Conservation (phyloP, 2,329 filamentous ascomycete genomes). For the Diaporthe humulicola region DNA sequence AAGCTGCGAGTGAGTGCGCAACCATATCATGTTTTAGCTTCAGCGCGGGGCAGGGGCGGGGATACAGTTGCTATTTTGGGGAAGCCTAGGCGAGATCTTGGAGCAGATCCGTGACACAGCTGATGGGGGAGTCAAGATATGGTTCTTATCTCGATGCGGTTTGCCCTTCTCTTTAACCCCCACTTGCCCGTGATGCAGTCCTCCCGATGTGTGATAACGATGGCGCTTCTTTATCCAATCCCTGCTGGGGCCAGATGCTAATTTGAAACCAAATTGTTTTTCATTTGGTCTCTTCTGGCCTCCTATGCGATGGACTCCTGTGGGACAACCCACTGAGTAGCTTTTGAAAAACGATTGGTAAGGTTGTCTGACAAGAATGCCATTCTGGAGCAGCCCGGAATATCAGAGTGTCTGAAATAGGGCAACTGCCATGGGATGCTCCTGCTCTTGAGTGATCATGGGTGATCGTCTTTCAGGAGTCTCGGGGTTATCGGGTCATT, state of each 20-base stretch:
- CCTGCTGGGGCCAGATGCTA: background rate
- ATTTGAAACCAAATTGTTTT: background rate
- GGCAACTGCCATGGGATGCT: background rate
- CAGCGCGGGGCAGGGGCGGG: constrained; percentile 1
- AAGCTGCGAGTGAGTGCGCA: background rate
- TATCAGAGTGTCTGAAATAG: background rate
- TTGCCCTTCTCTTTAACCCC: background rate
- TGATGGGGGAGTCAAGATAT: too few relatives aligned
- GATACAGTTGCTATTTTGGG: constrained; percentile 13
- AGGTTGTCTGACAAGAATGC: background rate
- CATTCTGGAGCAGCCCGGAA: background rate
- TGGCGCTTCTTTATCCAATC: background rate
- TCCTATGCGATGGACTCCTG: background rate
- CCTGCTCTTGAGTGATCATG: background rate
- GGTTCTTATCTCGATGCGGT: constrained; percentile 4
- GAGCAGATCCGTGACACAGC: background rate
- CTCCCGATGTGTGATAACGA: constrained; percentile 8
- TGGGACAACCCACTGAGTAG: background rate
- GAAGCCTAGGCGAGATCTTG: constrained; percentile 3
- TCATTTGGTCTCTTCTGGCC: too few relatives aligned
- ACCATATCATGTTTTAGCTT: background rate
- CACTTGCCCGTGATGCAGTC: constrained; percentile 31
- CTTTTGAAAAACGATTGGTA: background rate
- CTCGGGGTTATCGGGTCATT: background rate
- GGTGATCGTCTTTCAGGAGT: background rate